Evolutionary conservation across 1,284 basidiomycete genomes (phyloP).

Genomic region (Spongispora temasekensis): DNA sequence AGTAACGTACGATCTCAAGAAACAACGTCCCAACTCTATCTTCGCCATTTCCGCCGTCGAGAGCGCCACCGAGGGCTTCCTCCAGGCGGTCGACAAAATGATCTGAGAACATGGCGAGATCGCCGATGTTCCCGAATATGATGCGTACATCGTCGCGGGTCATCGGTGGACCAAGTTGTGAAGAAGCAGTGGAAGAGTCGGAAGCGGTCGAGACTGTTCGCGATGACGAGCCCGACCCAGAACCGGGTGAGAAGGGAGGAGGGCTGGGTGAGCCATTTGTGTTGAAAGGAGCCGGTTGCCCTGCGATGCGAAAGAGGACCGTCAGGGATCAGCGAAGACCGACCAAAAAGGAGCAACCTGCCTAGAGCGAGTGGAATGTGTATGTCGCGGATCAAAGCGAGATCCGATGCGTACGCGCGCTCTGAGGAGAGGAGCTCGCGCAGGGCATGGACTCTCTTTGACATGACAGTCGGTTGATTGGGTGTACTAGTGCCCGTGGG

Average conservation of each 20-base stretch:
- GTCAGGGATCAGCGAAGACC: conserved; percentile 10
- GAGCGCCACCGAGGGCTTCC: conserved; percentile 45
- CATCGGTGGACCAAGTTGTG: conserved; percentile 58
- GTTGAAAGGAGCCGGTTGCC: conserved; percentile 46
- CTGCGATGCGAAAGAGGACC: conserved; percentile 32
- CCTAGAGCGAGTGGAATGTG: conserved; percentile 80
- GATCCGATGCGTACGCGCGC: conserved; percentile 84
- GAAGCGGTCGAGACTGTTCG: conserved; percentile 35
- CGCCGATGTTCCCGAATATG: conserved; percentile 69
- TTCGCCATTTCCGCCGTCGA: conserved; percentile 52
- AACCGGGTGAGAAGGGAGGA: conserved; percentile 34
- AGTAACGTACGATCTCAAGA: conserved; percentile 60
- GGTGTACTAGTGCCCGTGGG: conserved; percentile 10
- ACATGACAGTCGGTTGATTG: conserved; percentile 35
- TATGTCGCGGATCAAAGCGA: conserved; percentile 82
- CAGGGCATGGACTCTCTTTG: conserved; percentile 83
- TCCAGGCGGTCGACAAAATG: conserved; percentile 53
- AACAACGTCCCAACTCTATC: conserved; percentile 83
- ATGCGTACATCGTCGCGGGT: conserved; percentile 63
- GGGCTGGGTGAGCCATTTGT: conserved; percentile 32
- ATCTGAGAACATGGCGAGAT: conserved; percentile 67
- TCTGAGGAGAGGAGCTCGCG: conserved; percentile 86
- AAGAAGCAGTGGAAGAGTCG: conserved; percentile 45
- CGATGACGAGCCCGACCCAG: conserved; percentile 34
- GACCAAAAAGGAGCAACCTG: conserved; percentile 29